Conservation (phyloP, 495 filamentous ascomycete species). For the Xylaria cubensis region DNA sequence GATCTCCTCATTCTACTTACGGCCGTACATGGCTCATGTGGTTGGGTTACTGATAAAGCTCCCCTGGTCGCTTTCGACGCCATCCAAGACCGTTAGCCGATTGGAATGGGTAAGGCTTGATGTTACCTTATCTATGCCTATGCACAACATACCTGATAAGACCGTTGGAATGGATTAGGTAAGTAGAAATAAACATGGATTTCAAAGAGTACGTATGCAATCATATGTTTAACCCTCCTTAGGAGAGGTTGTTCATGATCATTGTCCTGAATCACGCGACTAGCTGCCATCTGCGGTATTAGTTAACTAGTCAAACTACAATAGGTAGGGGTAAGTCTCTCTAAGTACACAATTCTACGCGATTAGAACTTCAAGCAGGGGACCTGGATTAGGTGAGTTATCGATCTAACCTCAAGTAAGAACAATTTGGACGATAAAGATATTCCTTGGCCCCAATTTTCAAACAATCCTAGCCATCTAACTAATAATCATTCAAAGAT, state of each 20-base stretch:
- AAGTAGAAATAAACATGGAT: background rate
- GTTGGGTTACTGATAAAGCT: conserved; percentile 7
- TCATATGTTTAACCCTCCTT: background rate
- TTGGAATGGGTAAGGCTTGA: background rate
- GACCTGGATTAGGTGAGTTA: background rate
- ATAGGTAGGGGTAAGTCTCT: background rate
- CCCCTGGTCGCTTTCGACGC: conserved; percentile 6
- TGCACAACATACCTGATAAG: background rate
- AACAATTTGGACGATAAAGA: background rate
- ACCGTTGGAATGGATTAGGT: background rate
- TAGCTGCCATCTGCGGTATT: background rate
- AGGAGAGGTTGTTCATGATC: background rate
- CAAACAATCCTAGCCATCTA: background rate
- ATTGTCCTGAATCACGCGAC: background rate
- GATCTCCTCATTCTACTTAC: background rate
- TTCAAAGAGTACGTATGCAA: background rate
- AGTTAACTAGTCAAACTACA: background rate
- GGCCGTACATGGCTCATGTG: background rate
- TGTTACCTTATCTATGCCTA: conserved; percentile 2
- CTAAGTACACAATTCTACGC: background rate
- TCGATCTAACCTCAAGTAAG: background rate
- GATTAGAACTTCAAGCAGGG: background rate
- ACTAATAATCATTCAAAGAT: background rate
- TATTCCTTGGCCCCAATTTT: background rate
- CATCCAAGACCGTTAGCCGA: conserved; percentile 1